These are phyloP conservation scores for Gossypium davidsonii DNA, from an alignment of 441 rosid species.

Conservation along the genomic window DNA sequence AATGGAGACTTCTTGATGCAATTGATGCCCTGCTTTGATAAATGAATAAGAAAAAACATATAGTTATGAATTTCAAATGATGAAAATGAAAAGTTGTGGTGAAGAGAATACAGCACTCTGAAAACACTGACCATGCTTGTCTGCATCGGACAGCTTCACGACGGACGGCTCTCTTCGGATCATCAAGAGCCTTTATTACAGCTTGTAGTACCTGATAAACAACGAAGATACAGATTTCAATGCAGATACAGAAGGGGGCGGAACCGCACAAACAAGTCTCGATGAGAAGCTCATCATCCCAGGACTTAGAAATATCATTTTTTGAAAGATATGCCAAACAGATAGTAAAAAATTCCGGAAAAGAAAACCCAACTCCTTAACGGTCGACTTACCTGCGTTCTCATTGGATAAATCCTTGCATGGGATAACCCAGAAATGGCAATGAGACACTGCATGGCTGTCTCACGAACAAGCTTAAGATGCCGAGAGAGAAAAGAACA, in stretches of 20 bases:
- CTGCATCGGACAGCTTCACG: constrained; percentile 73
- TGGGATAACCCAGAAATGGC: constrained; percentile 68
- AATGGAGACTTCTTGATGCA: constrained; percentile 29
- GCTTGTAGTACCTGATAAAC: constrained; percentile 55
- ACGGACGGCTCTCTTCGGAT: constrained; percentile 78
- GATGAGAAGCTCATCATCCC: neutral
- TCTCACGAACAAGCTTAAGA: constrained; percentile 72
- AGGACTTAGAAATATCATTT: neutral
- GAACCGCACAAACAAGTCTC: neutral
- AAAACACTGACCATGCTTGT: constrained; percentile 66
- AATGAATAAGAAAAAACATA: neutral
- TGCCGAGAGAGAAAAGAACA: constrained; percentile 2
- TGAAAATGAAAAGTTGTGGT: neutral
- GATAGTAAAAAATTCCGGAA: neutral
- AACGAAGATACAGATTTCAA: neutral
- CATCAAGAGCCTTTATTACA: constrained; percentile 58
- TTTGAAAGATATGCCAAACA: neutral
- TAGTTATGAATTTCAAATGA: neutral
- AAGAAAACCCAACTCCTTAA: neutral
- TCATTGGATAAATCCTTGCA: constrained; percentile 61
- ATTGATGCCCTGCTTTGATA: constrained; percentile 43
- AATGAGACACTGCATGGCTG: constrained; percentile 73
- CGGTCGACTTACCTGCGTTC: constrained; percentile 51
- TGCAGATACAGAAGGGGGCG: neutral
- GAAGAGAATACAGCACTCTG: neutral